These are phyloP conservation scores for Cucumis melo DNA, from an alignment of 306 rosid species.

Conservation along the genomic window DNA sequence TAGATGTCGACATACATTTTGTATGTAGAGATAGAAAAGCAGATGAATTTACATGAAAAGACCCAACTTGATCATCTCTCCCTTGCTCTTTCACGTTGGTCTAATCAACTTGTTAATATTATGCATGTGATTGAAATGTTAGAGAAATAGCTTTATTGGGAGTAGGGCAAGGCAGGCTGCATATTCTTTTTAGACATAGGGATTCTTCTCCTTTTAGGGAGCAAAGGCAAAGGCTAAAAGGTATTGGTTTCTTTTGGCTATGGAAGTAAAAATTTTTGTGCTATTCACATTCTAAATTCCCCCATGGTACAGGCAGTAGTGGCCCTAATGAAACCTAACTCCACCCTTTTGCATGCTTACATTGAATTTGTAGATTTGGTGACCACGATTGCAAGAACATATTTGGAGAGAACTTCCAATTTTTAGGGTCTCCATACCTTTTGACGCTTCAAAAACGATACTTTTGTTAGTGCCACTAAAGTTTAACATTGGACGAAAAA, in stretches of 20 bases:
- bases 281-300: background rate
- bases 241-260: background rate
- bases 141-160: background rate
- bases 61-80: background rate
- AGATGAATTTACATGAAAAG: background rate
- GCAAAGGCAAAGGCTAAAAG: slow-evolving; percentile 1
- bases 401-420: too few species aligned
- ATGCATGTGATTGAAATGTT: slow-evolving; percentile 1
- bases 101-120: background rate
- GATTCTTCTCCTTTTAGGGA: slow-evolving; percentile 18
- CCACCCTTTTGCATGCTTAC: too few species aligned
- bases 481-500: too few species aligned
- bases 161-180: background rate
- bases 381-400: too few species aligned
- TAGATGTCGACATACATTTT: background rate
- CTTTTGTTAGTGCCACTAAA: too few species aligned
- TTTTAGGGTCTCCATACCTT: too few species aligned
- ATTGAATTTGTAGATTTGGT: too few species aligned
- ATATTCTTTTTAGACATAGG: slow-evolving; percentile 13
- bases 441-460: too few species aligned
- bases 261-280: background rate
- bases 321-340: too few species aligned
- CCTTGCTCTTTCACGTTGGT: background rate
- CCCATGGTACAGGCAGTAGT: background rate
- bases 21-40: background rate